These are phyloP conservation scores for Alternaria gaisen DNA, from an alignment of 2,329 filamentous ascomycete species.

Conservation along the genomic window DNA sequence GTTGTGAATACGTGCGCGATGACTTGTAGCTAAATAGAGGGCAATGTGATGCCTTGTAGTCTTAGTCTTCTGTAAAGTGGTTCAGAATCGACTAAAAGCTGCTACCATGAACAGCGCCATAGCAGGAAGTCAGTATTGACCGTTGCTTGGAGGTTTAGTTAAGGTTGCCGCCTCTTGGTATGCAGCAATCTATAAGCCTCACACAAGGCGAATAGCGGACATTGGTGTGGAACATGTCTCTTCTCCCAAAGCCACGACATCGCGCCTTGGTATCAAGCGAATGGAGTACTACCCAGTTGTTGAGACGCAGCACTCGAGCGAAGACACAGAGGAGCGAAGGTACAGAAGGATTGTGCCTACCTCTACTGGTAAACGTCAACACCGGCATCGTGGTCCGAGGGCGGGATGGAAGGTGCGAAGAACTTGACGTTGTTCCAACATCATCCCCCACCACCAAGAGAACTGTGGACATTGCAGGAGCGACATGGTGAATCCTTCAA, in stretches of 20 bases:
- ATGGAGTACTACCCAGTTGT: not conserved
- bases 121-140: too few relatives aligned
- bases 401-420: conserved; percentile 1
- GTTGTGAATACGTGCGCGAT: not conserved
- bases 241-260: conserved; percentile 5
- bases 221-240: conserved; percentile 21
- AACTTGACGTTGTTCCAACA: not conserved
- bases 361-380: not conserved
- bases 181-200: conserved; percentile 18
- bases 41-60: too few relatives aligned
- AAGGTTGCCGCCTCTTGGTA: conserved; percentile 30
- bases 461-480: conserved; percentile 16
- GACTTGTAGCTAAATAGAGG: not conserved
- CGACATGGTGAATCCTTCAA: conserved; percentile 5
- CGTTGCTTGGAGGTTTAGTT: conserved; percentile 21
- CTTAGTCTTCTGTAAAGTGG: too few relatives aligned
- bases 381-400: not conserved
- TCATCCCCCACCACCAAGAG: not conserved
- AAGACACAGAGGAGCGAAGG: not conserved
- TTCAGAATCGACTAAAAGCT: too few relatives aligned
- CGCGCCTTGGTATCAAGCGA: not conserved
- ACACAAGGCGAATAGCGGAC: conserved; percentile 2
- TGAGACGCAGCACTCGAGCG: not conserved
- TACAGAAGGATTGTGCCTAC: not conserved
- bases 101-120: too few relatives aligned